Base-by-base conservation (phyloP, 2,329 filamentous ascomycete species). In the Trichophyton verrucosum region DNA sequence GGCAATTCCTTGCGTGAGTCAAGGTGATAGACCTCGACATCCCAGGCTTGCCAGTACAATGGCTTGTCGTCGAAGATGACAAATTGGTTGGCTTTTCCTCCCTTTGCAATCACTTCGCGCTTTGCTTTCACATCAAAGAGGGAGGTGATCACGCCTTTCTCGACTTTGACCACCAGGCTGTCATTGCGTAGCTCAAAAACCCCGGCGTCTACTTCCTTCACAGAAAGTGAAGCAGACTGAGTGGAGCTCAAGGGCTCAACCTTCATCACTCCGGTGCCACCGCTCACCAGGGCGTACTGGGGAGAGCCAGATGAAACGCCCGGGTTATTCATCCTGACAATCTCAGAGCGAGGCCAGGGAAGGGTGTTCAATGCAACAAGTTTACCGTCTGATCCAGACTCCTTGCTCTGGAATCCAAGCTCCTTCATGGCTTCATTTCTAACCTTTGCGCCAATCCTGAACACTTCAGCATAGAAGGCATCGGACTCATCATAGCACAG, bases 401-500 rank as follows among this genome's bases (percentile, higher is more conserved):
- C 68, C 20, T 79, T 71, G 3, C 80, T 73, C 46, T 77, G 75
- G 57, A 91, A 78, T 1, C 86, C 87, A 55, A 96, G 80, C 6
- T 83, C 80, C 15, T 80, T 73, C 62, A 88, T 81, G 3, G 91
- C 82, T 17, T 89, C 85, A 51, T 86, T 80, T 46, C 94, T 78
- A 2, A 95, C 76, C 64, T 82, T 84, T 65, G 88, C 77, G 4
- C 89, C 92, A 1, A 83, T 90, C 65, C 85, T 78, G 70, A 95
- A 96, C 1, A 96, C 83, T 66, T 89, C 80, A 1, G 83, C 87
- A 70, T 99, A 99, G 5, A 96, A 80, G 81, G 91, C 82, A 70
- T 96, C 88, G 2, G 91, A 95, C 71, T 99, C 94, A 72, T 95
- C 89, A 68, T 97, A 97, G 73, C 91, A 96, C 91, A 97, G 96